A percentile compares a stretch with the other conserved stretches of the same genome.
phyloP scores from a whole-genome alignment of 495 filamentous ascomycete genomes.

The Xylaria bambusicola region DNA sequence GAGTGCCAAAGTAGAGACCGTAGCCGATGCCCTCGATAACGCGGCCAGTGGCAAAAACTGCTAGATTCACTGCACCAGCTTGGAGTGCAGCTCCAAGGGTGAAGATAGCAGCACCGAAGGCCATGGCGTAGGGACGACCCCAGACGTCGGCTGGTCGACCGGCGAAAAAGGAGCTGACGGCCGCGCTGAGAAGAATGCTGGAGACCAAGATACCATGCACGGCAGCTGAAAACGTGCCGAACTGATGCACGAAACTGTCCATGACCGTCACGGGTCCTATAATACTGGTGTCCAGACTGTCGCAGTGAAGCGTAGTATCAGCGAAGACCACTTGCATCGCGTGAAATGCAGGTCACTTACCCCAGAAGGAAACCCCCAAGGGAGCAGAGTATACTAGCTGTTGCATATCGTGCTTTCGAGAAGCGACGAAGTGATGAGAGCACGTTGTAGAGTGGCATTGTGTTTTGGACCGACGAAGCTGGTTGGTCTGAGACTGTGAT shows the following conservation, averaged over 20 bases:
- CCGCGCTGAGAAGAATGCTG: slow-evolving; percentile 63
- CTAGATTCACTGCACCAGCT: slow-evolving; percentile 47
- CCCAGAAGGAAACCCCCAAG: slow-evolving; percentile 33
- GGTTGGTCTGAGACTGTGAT: no score
- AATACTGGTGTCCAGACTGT: slow-evolving; percentile 59
- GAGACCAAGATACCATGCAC: slow-evolving; percentile 68
- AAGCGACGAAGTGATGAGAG: background rate
- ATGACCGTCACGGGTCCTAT: slow-evolving; percentile 68
- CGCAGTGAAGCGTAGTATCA: background rate
- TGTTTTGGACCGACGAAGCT: no score
- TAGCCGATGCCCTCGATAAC: slow-evolving; percentile 60
- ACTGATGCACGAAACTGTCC: slow-evolving; percentile 53
- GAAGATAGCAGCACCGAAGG: slow-evolving; percentile 56
- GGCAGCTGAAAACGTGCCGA: slow-evolving; percentile 58
- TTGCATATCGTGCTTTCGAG: slow-evolving; percentile 18
- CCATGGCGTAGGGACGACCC: slow-evolving; percentile 55
- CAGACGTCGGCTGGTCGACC: slow-evolving; percentile 61
- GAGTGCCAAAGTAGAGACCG: slow-evolving; percentile 59
- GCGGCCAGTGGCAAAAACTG: slow-evolving; percentile 60
- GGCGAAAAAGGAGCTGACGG: slow-evolving; percentile 63
- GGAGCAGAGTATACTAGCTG: slow-evolving; percentile 26
- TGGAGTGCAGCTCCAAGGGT: slow-evolving; percentile 57
- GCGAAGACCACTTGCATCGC: background rate
- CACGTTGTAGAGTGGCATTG: background rate
- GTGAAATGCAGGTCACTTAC: background rate